A percentile compares a stretch with the other conserved stretches of the same genome.
Evolutionary conservation across 306 rosid species (phyloP).

Genomic region (Sechiopsis laciniata): DNA sequence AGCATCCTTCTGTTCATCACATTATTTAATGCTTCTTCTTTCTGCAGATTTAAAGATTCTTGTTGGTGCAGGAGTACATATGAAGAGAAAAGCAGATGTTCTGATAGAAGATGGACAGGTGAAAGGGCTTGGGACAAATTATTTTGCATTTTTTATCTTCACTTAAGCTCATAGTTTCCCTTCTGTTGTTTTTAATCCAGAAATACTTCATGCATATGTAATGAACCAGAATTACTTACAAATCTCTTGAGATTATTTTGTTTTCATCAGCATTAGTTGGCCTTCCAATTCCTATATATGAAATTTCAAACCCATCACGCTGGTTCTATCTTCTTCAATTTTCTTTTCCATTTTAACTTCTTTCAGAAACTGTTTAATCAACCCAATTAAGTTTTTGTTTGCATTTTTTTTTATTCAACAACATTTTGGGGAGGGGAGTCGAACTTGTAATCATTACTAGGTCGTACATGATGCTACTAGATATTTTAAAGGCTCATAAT

Average conservation of each 20-base stretch:
- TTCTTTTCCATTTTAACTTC: neutral
- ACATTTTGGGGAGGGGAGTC: too few relatives aligned
- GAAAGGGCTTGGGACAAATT: slow-evolving; percentile 24
- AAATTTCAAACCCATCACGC: neutral
- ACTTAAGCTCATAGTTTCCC: slow-evolving; percentile 27
- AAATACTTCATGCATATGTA: neutral
- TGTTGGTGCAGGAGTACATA: slow-evolving; percentile 35
- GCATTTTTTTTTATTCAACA: too few relatives aligned
- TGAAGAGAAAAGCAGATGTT: slow-evolving; percentile 56
- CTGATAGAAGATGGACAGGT: slow-evolving; percentile 27
- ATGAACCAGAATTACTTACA: neutral
- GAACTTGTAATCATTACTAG: too few relatives aligned
- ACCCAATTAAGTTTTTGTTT: neutral
- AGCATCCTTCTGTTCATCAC: slow-evolving; percentile 17
- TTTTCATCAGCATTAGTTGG: neutral
- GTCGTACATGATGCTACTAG: too few relatives aligned
- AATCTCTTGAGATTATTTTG: neutral
- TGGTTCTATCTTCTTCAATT: neutral
- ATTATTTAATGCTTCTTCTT: neutral
- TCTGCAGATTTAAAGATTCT: neutral
- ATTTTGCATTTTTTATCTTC: slow-evolving; percentile 6
- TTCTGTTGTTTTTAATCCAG: slow-evolving; percentile 38
- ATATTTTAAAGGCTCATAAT: neutral
- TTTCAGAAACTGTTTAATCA: neutral
- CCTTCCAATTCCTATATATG: neutral